Percentiles rank a stretch among this genome's conserved stretches.
Conservation (phyloP, 169 alveolate species). For the Neospora caninum region DNA sequence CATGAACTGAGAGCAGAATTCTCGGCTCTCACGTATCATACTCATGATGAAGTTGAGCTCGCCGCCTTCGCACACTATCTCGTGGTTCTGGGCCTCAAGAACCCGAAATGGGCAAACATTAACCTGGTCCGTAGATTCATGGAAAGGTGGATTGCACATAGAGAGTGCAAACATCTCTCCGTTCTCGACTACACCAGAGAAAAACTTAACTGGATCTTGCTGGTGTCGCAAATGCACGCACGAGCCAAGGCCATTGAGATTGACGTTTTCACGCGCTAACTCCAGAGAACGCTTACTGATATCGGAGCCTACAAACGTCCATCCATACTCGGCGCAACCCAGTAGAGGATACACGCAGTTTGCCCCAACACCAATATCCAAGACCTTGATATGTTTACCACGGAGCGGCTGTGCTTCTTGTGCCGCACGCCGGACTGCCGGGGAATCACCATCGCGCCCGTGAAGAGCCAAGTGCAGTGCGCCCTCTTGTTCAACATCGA, state of each 20-base stretch:
- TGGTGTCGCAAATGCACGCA: slow-evolving; percentile 64
- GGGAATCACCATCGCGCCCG: not conserved
- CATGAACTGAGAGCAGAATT: slow-evolving; percentile 53
- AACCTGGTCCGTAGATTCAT: slow-evolving; percentile 36
- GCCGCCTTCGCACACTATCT: slow-evolving; percentile 73
- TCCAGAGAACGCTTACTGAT: slow-evolving; percentile 65
- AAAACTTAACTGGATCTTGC: slow-evolving; percentile 42
- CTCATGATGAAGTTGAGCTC: slow-evolving; percentile 67
- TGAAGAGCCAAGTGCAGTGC: not conserved
- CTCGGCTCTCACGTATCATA: slow-evolving; percentile 67
- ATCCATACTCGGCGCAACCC: slow-evolving; percentile 68
- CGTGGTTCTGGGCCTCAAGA: slow-evolving; percentile 59
- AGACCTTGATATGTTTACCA: slow-evolving; percentile 67
- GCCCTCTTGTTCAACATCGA: slow-evolving; percentile 38
- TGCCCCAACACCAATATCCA: slow-evolving; percentile 78
- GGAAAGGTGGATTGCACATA: slow-evolving; percentile 77
- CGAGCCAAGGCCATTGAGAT: slow-evolving; percentile 44
- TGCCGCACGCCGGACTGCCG: not conserved
- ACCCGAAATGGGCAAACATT: slow-evolving; percentile 63
- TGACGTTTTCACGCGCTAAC: slow-evolving; percentile 61
- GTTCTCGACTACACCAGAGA: slow-evolving; percentile 45
- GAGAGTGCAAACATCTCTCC: slow-evolving; percentile 64
- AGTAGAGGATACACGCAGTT: slow-evolving; percentile 74
- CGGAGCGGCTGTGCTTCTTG: slow-evolving; percentile 10
- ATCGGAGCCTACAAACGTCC: slow-evolving; percentile 76